Evolutionary conservation across 2,329 filamentous ascomycete species (phyloP).

Genomic region (Talaromyces amestolkiae): DNA sequence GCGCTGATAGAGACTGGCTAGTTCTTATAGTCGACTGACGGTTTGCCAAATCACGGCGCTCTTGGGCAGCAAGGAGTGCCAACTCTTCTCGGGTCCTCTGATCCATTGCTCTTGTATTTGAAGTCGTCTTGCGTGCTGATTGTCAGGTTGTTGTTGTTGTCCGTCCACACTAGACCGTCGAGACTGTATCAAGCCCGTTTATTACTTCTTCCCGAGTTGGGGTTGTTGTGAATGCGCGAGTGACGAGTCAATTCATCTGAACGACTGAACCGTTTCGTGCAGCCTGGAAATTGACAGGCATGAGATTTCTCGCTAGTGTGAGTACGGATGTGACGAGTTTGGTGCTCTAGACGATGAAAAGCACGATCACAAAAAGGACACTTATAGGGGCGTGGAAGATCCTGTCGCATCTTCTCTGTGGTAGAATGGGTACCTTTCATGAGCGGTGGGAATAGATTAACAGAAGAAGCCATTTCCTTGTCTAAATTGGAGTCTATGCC

Average conservation of each 20-base stretch:
- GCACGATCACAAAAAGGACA: slow-evolving; percentile 97
- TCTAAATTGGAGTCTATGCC: slow-evolving; percentile 22
- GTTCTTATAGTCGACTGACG: not conserved
- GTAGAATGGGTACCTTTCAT: slow-evolving; percentile 52
- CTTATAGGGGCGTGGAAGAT: slow-evolving; percentile 95
- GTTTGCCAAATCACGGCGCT: not conserved
- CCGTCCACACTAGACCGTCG: not conserved
- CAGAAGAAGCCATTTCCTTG: slow-evolving; percentile 43
- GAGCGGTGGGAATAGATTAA: slow-evolving; percentile 45
- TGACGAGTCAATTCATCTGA: slow-evolving; percentile 96
- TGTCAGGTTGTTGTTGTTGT: not conserved
- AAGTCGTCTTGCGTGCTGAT: not conserved
- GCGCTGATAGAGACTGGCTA: not conserved
- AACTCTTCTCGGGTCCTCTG: not conserved
- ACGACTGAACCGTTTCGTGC: slow-evolving; percentile 94
- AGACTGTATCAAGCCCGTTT: slow-evolving; percentile 51
- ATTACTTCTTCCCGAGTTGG: slow-evolving; percentile 90
- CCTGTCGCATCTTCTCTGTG: slow-evolving; percentile 63
- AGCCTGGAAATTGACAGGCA: slow-evolving; percentile 90
- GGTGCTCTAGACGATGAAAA: slow-evolving; percentile 96
- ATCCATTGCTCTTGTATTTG: not conserved
- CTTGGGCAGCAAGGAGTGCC: not conserved
- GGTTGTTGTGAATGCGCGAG: slow-evolving; percentile 98
- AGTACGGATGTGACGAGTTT: slow-evolving; percentile 87
- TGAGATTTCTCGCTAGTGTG: slow-evolving; percentile 99